These are phyloP conservation scores for Candida montana DNA, from an alignment of 805 yeast species.

Conservation along the genomic window DNA sequence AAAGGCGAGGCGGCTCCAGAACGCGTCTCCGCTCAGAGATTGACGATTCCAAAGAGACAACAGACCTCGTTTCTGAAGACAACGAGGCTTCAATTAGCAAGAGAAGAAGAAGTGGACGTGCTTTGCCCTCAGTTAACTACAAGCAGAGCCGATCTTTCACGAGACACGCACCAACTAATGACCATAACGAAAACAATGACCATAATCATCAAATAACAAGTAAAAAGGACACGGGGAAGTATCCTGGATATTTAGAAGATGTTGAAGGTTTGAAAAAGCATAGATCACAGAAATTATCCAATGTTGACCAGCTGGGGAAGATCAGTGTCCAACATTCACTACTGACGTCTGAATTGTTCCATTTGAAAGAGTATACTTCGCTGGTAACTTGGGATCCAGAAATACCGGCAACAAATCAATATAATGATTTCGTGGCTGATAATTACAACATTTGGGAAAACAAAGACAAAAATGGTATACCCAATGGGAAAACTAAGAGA, in stretches of 20 bases:
- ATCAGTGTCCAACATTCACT: conserved; percentile 42
- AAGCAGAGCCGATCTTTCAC: conserved; percentile 3
- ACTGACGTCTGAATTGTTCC: conserved; percentile 56
- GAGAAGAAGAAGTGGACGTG: conserved; percentile 11
- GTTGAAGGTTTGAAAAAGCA: background rate
- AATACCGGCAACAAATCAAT: conserved; percentile 32
- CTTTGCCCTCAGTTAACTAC: conserved; percentile 9
- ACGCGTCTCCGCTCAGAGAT: conserved; percentile 4
- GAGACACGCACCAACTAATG: background rate
- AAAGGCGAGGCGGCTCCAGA: conserved; percentile 5
- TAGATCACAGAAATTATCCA: conserved; percentile 2
- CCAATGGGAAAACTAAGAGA: conserved; percentile 15
- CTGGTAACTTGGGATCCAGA: conserved; percentile 58
- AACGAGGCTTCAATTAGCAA: background rate
- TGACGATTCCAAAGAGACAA: background rate
- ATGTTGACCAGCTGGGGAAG: conserved; percentile 35
- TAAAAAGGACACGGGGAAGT: background rate
- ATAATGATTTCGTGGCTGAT: conserved; percentile 20
- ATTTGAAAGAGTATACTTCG: conserved; percentile 55
- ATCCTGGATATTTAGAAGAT: conserved; percentile 3
- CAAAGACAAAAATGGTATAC: background rate
- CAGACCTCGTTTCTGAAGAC: no score
- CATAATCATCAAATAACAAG: conserved; percentile 5
- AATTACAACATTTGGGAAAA: conserved; percentile 24
- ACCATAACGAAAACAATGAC: background rate